Percentiles rank a stretch among this genome's conserved stretches.
phyloP scores from a whole-genome alignment of 805 yeast species.

The Saturnispora quitensis region DNA sequence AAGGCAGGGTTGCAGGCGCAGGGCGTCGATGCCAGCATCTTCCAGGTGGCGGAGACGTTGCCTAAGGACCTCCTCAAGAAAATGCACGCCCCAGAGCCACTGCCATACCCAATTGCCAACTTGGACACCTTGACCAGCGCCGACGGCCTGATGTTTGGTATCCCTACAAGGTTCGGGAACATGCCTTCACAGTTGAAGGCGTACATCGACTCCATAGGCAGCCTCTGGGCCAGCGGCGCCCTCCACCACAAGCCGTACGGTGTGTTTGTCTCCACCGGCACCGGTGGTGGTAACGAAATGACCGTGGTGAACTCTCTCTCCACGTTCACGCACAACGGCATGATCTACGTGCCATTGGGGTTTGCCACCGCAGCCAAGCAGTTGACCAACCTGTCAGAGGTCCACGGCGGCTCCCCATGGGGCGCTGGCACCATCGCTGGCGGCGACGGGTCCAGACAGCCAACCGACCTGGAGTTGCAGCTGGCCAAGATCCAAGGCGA shows the following conservation, averaged over 20 bases:
- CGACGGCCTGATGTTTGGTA: slow-evolving; percentile 79
- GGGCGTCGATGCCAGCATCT: slow-evolving; percentile 61
- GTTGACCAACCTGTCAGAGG: slow-evolving; percentile 47
- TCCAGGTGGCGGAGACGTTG: slow-evolving; percentile 71
- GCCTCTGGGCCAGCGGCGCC: slow-evolving; percentile 68
- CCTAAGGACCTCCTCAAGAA: slow-evolving; percentile 43
- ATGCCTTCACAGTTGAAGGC: slow-evolving; percentile 70
- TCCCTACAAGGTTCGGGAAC: slow-evolving; percentile 81
- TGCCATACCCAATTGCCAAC: slow-evolving; percentile 58
- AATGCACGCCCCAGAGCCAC: slow-evolving; percentile 59
- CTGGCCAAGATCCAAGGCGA: slow-evolving; percentile 62
- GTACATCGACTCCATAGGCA: slow-evolving; percentile 73
- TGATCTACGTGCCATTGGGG: slow-evolving; percentile 75
- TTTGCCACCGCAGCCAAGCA: slow-evolving; percentile 47
- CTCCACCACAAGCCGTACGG: slow-evolving; percentile 69
- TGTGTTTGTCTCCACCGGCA: slow-evolving; percentile 63
- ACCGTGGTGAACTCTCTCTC: slow-evolving; percentile 59
- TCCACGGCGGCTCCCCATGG: slow-evolving; percentile 78
- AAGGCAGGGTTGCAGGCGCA: slow-evolving; percentile 61
- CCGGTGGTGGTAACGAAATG: slow-evolving; percentile 81
- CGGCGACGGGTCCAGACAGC: slow-evolving; percentile 65
- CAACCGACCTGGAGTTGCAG: slow-evolving; percentile 52
- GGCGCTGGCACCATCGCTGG: slow-evolving; percentile 81
- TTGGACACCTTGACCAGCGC: slow-evolving; percentile 47
- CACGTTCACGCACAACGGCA: slow-evolving; percentile 68